Percentiles rank a stretch among this genome's conserved stretches.
These are phyloP conservation scores for Mycosphaerella arachidis DNA, from an alignment of 2,329 filamentous ascomycete species.

Conservation along the genomic window DNA sequence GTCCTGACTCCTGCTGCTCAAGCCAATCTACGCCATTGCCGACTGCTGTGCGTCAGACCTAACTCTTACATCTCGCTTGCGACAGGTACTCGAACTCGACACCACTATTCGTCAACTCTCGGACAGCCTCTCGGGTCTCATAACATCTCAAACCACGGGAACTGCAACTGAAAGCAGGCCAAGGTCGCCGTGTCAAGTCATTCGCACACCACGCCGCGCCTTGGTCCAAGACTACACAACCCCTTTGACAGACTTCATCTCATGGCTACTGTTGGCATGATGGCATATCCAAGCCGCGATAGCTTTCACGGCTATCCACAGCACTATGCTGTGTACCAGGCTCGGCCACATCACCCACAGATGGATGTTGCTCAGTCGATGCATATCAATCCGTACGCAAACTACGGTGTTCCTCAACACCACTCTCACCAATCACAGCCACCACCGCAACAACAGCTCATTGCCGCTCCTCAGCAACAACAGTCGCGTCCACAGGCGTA, in stretches of 20 bases:
- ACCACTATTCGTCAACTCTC: not conserved
- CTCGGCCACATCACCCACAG: slow-evolving; percentile 21
- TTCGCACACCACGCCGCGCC: not conserved
- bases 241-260: not conserved
- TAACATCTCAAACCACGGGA: not conserved
- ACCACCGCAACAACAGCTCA: slow-evolving; percentile 7
- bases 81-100: not conserved
- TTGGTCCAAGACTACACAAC: not conserved
- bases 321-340: slow-evolving; percentile 26
- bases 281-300: slow-evolving; percentile 29
- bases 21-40: slow-evolving; percentile 21
- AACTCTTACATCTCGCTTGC: slow-evolving; percentile 2
- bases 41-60: slow-evolving; percentile 20
- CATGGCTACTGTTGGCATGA: slow-evolving; percentile 30
- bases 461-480: slow-evolving; percentile 1
- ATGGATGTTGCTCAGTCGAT: slow-evolving; percentile 15
- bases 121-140: not conserved
- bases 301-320: slow-evolving; percentile 26
- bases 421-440: slow-evolving; percentile 11
- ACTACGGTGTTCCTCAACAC: slow-evolving; percentile 13
- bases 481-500: slow-evolving; percentile 12
- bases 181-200: not conserved
- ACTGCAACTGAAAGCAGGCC: not conserved
- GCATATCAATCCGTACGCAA: slow-evolving; percentile 22
- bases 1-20: slow-evolving; percentile 10